Evolutionary conservation across 2,329 filamentous ascomycete species (phyloP), one percentile per base, ranked within the genome.

Genomic region (Ophiostoma pallidulum): DNA sequence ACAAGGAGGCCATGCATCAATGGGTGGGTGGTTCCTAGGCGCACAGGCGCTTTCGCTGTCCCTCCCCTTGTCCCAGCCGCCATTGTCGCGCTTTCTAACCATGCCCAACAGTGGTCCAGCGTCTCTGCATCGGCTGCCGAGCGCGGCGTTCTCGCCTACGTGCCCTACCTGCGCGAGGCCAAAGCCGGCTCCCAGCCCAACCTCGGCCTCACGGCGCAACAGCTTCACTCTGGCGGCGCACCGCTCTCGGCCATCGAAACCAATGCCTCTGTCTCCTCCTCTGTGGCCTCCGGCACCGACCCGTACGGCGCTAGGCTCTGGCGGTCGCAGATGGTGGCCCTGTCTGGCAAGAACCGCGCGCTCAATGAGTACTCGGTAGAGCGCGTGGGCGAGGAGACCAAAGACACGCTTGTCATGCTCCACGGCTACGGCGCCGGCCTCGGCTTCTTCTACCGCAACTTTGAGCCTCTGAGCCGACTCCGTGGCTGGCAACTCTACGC

Each of bases 371-470:
- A 96, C 63, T 89, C 86, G 1, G 79, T 98, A 2, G 87, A 95
- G 67, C 76, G 90, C 42, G 68, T 88, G 1, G 87, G 81, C 31
- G 90, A 96, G 61, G 66, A 82, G 4, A 77, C 80, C 0, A 83
- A 94, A 40, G 83, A 97, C 60, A 92, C 87, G 37, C 72, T 98
- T 14, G 91, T 98, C 38, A 94, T 98, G 79, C 71, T 98, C 4
- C 92, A 98, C 62, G 92, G 92, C 52, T 98, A 98, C 64, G 92
- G 92, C 40, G 92, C 92, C 2, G 92, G 92, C 0, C 74, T 98
- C 1, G 92, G 91, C 19, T 97, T 98, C 67, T 98, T 94, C 73
- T 98, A 96, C 73, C 91, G 92, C 68, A 98, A 98, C 63, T 95
- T 94, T 51, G 92, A 98, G 64, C 80, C 83, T 6, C 68, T 98